Conservation (phyloP, 352 stramenopile genomes). For the Chrysophaeum taylorii region DNA sequence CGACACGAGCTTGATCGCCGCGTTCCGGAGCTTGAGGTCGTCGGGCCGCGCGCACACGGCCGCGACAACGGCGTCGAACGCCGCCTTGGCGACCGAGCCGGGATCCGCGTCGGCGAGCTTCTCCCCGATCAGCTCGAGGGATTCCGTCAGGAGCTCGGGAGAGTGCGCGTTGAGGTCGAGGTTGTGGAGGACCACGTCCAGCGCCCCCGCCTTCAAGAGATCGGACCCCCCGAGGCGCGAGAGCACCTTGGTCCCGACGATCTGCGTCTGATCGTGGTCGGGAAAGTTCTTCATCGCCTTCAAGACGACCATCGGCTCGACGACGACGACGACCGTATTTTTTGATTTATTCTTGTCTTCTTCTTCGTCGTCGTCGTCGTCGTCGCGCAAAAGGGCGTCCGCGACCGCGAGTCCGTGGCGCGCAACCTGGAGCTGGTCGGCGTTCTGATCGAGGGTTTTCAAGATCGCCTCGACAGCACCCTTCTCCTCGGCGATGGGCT, state of each 20-base stretch:
- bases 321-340: not conserved
- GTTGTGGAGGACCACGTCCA: slow-evolving; percentile 15
- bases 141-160: slow-evolving; percentile 8
- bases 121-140: slow-evolving; percentile 9
- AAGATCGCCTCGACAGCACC: slow-evolving; percentile 10
- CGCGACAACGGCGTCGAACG: slow-evolving; percentile 18
- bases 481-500: not conserved
- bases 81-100: not conserved
- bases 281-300: slow-evolving; percentile 15
- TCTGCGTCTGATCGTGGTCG: slow-evolving; percentile 16
- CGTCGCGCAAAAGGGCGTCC: not conserved
- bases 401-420: slow-evolving; percentile 5
- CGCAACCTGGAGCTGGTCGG: slow-evolving; percentile 6
- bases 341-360: no score
- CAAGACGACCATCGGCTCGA: not conserved
- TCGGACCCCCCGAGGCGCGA: not conserved
- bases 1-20: slow-evolving; percentile 14
- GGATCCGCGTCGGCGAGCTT: not conserved
- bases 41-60: slow-evolving; percentile 17
- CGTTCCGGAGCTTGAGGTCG: slow-evolving; percentile 8
- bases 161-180: slow-evolving; percentile 1
- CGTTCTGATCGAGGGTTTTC: not conserved
- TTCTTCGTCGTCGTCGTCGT: slow-evolving; percentile 11
- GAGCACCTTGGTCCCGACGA: slow-evolving; percentile 12
- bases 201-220: not conserved